Conservation (phyloP, 2,329 filamentous ascomycete species). For the Pleurostoma richardsiae region DNA sequence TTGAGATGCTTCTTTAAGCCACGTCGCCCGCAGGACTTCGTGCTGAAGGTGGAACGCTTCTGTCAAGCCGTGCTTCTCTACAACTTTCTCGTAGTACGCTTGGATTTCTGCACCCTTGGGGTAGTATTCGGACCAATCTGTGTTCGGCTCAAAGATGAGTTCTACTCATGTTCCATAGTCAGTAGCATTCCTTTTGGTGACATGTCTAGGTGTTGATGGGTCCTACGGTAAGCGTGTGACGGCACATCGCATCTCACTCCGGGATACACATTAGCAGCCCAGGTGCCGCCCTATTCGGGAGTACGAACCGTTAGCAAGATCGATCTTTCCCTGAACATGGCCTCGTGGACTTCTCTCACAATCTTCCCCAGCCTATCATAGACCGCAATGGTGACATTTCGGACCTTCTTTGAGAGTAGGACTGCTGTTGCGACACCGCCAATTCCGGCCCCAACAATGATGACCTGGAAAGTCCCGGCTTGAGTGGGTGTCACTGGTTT, state of each 20-base stretch:
- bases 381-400: constrained; percentile 4
- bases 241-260: constrained; percentile 14
- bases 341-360: too few species aligned
- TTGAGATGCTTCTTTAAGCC: constrained; percentile 4
- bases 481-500: too few species aligned
- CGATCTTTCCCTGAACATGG: constrained; percentile 1
- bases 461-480: not conserved
- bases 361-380: not conserved
- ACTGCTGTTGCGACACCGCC: constrained; percentile 29
- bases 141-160: constrained; percentile 10
- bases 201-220: not conserved
- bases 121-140: constrained; percentile 11
- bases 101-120: constrained; percentile 10
- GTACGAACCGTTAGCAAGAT: not conserved
- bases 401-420: constrained; percentile 11
- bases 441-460: constrained; percentile 42
- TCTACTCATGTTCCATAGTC: not conserved
- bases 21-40: constrained; percentile 9
- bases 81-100: constrained; percentile 7
- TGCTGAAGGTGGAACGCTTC: constrained; percentile 1
- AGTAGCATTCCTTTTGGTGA: not conserved
- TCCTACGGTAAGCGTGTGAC: constrained; percentile 11
- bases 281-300: constrained; percentile 5
- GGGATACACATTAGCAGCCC: constrained; percentile 8
- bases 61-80: constrained; percentile 2